phyloP scores from a whole-genome alignment of 352 stramenopile genomes.

The Globisporangium sylvaticum region DNA sequence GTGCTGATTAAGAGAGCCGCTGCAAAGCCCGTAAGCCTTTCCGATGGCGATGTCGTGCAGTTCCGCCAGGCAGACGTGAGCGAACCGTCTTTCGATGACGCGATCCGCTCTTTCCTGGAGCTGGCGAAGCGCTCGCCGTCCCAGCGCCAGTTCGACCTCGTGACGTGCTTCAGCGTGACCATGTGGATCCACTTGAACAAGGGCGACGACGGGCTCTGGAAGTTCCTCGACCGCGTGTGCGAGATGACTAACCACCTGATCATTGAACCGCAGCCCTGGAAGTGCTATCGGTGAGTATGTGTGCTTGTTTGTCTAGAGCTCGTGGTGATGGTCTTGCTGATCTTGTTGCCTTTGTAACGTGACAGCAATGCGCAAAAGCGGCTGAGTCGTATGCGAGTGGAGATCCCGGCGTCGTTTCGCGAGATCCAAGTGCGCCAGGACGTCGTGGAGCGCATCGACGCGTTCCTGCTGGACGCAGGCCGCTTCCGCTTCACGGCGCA shows the following conservation, averaged over 20 bases:
- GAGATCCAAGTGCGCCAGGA: constrained; percentile 57
- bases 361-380: constrained; percentile 65
- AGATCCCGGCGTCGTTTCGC: constrained; percentile 53
- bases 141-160: constrained; percentile 54
- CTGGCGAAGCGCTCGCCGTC: constrained; percentile 30
- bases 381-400: constrained; percentile 44
- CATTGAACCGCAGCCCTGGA: constrained; percentile 81
- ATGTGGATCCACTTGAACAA: constrained; percentile 90
- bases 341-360: neutral
- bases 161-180: constrained; percentile 82
- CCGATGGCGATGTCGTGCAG: constrained; percentile 32
- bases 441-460: constrained; percentile 63
- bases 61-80: constrained; percentile 64
- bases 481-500: constrained; percentile 59
- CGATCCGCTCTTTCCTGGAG: constrained; percentile 41
- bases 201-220: constrained; percentile 73
- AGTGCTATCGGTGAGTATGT: constrained; percentile 80
- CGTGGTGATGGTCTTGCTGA: too few species aligned
- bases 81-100: constrained; percentile 35
- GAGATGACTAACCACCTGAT: constrained; percentile 66
- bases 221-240: constrained; percentile 60
- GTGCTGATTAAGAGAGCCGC: constrained; percentile 55
- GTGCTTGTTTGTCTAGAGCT: too few species aligned
- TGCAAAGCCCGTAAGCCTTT: constrained; percentile 32
- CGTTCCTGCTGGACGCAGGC: constrained; percentile 48